Conservation (phyloP, 495 filamentous ascomycete species). For the Lophiotrema nucula region DNA sequence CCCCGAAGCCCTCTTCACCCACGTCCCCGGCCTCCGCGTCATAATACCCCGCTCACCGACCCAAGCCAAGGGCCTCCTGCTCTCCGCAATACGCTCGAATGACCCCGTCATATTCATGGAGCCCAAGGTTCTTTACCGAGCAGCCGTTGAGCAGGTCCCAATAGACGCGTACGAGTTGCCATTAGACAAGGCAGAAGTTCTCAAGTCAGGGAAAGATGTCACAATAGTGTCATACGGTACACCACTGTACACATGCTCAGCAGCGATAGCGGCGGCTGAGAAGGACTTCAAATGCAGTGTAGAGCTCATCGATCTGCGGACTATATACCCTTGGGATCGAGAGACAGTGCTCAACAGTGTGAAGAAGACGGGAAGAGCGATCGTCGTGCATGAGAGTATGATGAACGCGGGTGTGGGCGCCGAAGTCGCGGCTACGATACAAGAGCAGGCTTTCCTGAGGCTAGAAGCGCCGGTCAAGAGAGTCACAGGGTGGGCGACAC, state of each 20-base stretch:
- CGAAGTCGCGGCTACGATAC: conserved; percentile 88
- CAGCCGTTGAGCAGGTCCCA: conserved; percentile 93
- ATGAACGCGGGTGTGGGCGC: conserved; percentile 92
- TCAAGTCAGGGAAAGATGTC: conserved; percentile 80
- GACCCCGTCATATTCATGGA: conserved; percentile 97
- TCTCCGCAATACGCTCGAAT: conserved; percentile 72
- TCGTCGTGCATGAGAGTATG: conserved; percentile 96
- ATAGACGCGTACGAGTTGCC: conserved; percentile 77
- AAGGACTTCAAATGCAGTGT: conserved; percentile 74
- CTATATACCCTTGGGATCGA: conserved; percentile 94
- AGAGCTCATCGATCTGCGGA: conserved; percentile 89
- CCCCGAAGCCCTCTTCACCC: conserved; percentile 88
- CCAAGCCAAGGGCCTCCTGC: conserved; percentile 88
- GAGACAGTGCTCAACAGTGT: conserved; percentile 80
- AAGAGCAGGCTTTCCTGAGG: conserved; percentile 81
- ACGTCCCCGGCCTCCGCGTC: conserved; percentile 85
- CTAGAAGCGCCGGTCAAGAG: conserved; percentile 91
- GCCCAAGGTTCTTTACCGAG: conserved; percentile 91
- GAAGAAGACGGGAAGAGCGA: conserved; percentile 80
- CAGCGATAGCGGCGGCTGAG: conserved; percentile 78
- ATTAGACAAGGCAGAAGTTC: conserved; percentile 81
- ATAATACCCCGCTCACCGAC: conserved; percentile 86
- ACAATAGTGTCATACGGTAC: conserved; percentile 91
- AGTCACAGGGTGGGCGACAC: conserved; percentile 88
- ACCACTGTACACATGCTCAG: conserved; percentile 81